Conservation (phyloP, 106 monocot genomes). For the Platanthera guangdongensis region DNA sequence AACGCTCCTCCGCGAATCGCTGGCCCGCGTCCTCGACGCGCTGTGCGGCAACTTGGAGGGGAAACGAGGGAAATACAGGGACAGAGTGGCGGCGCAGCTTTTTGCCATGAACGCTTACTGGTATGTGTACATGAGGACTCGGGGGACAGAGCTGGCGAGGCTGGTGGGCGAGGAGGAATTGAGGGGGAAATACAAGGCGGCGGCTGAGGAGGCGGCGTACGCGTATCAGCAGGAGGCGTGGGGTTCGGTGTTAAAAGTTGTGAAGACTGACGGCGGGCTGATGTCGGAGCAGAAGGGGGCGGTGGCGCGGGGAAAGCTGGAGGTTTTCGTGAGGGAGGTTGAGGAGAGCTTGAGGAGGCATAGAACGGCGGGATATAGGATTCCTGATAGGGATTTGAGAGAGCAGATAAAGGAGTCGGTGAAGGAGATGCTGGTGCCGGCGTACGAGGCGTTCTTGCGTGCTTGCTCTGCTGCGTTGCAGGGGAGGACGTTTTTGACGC, state of each 20-base stretch:
- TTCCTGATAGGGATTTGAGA: slow-evolving; percentile 34
- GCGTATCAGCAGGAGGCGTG: slow-evolving; percentile 29
- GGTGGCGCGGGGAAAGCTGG: slow-evolving; percentile 15
- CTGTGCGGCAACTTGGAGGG: slow-evolving; percentile 30
- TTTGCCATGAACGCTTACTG: slow-evolving; percentile 48
- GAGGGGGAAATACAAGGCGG: slow-evolving; percentile 29
- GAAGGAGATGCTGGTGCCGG: slow-evolving; percentile 21
- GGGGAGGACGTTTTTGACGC: slow-evolving; percentile 13
- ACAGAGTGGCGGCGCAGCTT: slow-evolving; percentile 21
- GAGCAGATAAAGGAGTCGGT: slow-evolving; percentile 36
- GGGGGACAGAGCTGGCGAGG: slow-evolving; percentile 33
- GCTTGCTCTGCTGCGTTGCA: slow-evolving; percentile 1
- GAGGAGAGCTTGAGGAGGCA: slow-evolving; percentile 27
- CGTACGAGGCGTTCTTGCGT: slow-evolving; percentile 28
- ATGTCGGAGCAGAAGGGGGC: neutral
- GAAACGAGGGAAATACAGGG: slow-evolving; percentile 16
- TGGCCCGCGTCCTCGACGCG: slow-evolving; percentile 25
- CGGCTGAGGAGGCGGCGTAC: slow-evolving; percentile 45
- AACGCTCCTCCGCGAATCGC: slow-evolving; percentile 15
- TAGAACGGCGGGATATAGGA: slow-evolving; percentile 7
- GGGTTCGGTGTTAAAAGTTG: slow-evolving; percentile 23
- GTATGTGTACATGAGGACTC: slow-evolving; percentile 50
- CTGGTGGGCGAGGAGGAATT: slow-evolving; percentile 38
- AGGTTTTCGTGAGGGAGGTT: slow-evolving; percentile 18
- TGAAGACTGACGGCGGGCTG: slow-evolving; percentile 1